Evolutionary conservation across 2,329 filamentous ascomycete species (phyloP), one percentile per base, ranked within the genome.

Genomic region (Fusarium sp.): DNA sequence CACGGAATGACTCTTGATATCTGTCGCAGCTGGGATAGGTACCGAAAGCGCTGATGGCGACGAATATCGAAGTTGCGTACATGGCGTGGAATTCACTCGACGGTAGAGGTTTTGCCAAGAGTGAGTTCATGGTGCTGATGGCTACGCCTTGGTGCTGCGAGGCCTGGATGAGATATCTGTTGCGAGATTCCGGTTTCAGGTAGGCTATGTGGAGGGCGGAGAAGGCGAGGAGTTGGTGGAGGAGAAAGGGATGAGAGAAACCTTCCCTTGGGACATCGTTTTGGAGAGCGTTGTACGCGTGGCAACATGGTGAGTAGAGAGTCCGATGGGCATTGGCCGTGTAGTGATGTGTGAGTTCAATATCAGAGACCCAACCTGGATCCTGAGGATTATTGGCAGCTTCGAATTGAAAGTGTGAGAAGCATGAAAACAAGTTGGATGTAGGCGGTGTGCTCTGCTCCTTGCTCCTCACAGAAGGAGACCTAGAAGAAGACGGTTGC

Each of bases 261-360:
- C 53, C 66, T 27, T 67, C 59, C 5, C 42, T 31, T 7, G 66
- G 66, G 5, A 71, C 57, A 9, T 62, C 69, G 17, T 57, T 27
- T 16, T 70, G 69, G 8, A 71, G 40, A 1, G 49, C 64, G 9
- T 53, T 35, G 17, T 60, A 44, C 6, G 59, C 49, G 10, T 66
- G 58, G 5, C 11, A 7, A 4, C 64, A 69, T 2, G 63, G 59
- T n/a, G 58, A 58, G 38, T 53, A 62, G 4, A 69, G 42, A 10
- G 62, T 62, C 10, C 63, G 59, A n/a, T 71, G 66, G 2, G 66
- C 67, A 14, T 61, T 33, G 20, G 56, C 59, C 31, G 69, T 71
- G 56, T 71, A 71, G 42, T 71, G 69, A 35, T 70, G 69, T 7
- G 58, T 57, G 17, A 71, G 60, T 38, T 71, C 62, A 1, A 70